Base-by-base conservation (phyloP, 2,329 filamentous ascomycete species). In the Talaromyces sp. region DNA sequence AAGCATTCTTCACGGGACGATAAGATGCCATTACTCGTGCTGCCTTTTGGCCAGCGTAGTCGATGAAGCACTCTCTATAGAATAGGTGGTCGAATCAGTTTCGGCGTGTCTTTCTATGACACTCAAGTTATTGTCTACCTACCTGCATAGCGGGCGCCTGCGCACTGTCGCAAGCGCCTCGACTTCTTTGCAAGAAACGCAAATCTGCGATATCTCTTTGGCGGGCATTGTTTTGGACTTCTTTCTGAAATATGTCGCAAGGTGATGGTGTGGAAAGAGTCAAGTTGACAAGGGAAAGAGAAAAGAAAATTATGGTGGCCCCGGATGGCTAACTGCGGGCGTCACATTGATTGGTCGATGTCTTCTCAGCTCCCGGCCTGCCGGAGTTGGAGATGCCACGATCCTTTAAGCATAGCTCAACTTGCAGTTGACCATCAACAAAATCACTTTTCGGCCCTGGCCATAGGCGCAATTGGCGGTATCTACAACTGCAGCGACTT, bases 21-120 rank as follows among this genome's bases (percentile, higher is more conserved):
- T 87, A 89, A 40, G 80, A 79, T 64, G 87, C 85, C 77, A 89
- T 83, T 50, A 91, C 89, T 73, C 93, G 93, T 64, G 90, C 82
- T 61, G 86, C 81, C 74, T 97, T 97, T 63, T 84, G 86, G 60
- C 83, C 79, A 57, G 96, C 80, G 77, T 91, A 97, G 66, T 83
- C 82, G 59, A 81, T 77, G 75, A 93, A 97, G 75, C 94, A 97
- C 62, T 80, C 75, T 57, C 87, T 90, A 64, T 36, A 8, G 22
- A 46, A 46, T 41, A 19, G 11, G 25, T 25, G 17, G 11, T 39
- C 33, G 15, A 36, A 11, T 56, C 21, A 56, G 43, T 48, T 36
- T 37, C 19, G 11, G 35, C 52, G 13, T 39, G 10, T 43, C 59
- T 40, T 39, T 53, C 28, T 56, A 39, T 35, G 19, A 21, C 25